phyloP scores from a whole-genome alignment of 2,329 filamentous ascomycete species.

The Claviceps sp. region DNA sequence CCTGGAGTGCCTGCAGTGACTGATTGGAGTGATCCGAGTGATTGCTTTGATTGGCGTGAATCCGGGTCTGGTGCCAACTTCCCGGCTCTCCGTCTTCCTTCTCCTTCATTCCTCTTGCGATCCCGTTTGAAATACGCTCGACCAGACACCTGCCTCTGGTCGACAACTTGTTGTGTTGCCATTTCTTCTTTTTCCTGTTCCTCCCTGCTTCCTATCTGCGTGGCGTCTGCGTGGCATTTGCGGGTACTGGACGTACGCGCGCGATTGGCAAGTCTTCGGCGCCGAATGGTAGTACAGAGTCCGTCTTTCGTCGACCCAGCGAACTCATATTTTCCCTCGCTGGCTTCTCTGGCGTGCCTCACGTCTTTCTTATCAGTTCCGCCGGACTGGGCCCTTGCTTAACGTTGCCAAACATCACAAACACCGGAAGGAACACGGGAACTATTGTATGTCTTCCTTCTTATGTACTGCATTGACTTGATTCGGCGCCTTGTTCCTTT shows the following conservation, averaged over 20 bases:
- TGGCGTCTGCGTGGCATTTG: background rate
- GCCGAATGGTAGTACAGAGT: background rate
- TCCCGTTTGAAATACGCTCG: background rate
- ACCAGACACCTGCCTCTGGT: background rate
- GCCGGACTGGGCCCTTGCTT: too few species aligned
- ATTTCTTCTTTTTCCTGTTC: background rate
- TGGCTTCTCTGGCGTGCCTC: background rate
- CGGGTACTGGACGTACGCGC: background rate
- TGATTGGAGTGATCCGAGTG: too few species aligned
- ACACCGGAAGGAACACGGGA: too few species aligned
- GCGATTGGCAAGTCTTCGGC: background rate
- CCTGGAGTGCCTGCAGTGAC: background rate
- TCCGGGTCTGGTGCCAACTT: conserved; percentile 1
- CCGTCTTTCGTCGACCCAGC: background rate
- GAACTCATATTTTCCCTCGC: background rate
- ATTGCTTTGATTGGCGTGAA: background rate
- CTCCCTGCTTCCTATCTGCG: background rate
- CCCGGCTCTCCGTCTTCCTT: conserved; percentile 2
- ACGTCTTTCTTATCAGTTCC: background rate
- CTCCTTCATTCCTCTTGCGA: background rate
- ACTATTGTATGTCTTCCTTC: background rate
- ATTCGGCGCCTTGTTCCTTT: background rate
- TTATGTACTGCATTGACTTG: background rate
- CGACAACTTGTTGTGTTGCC: background rate
- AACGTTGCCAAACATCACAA: too few species aligned